These are phyloP conservation scores for Penicillium janthinellum DNA, from an alignment of 2,329 filamentous ascomycete genomes.

Conservation along the genomic window DNA sequence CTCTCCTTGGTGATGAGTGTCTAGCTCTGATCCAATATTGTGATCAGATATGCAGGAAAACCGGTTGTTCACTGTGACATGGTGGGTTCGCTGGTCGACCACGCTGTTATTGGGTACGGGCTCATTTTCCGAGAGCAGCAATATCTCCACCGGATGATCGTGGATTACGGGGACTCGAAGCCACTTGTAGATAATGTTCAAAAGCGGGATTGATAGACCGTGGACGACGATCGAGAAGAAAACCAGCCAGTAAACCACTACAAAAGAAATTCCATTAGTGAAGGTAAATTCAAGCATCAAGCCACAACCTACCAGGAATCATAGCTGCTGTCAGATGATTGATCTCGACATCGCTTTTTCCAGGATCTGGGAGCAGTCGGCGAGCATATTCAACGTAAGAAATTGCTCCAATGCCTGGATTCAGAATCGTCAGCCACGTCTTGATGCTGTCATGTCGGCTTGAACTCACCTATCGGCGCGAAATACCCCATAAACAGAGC, in stretches of 20 bases:
- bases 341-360: conserved; percentile 44
- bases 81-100: conserved; percentile 29
- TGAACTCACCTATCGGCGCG: conserved; percentile 44
- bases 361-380: conserved; percentile 47
- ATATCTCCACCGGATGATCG: conserved; percentile 38
- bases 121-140: conserved; percentile 38
- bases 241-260: conserved; percentile 51
- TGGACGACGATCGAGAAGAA: conserved; percentile 45
- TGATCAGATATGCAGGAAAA: conserved; percentile 29
- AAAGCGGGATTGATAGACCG: conserved; percentile 41
- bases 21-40: not conserved
- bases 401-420: conserved; percentile 46
- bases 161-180: conserved; percentile 33
- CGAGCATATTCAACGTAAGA: conserved; percentile 51
- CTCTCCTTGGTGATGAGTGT: not conserved
- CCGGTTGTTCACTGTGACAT: conserved; percentile 39
- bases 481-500: conserved; percentile 64
- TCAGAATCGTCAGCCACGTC: not conserved
- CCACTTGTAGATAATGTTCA: conserved; percentile 36
- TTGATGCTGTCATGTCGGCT: not conserved
- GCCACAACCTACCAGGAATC: conserved; percentile 35
- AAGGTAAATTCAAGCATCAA: no score
- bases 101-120: conserved; percentile 40
- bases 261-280: conserved; percentile 3
- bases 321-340: conserved; percentile 45